These are phyloP conservation scores for Davidsoniella australis DNA, from an alignment of 2,329 filamentous ascomycete genomes.

Conservation along the genomic window DNA sequence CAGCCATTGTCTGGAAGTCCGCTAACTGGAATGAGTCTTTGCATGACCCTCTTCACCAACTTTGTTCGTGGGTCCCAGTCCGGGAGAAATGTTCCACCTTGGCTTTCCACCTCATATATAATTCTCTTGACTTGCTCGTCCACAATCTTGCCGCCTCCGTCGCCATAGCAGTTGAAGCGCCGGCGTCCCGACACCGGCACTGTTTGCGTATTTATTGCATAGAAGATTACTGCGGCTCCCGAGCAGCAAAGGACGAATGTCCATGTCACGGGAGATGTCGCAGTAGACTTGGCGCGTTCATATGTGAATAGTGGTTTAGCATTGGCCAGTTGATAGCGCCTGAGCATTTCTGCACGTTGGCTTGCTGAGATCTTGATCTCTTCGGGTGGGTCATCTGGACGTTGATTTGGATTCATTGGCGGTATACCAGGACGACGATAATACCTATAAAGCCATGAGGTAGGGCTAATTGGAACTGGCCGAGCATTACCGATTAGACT, in stretches of 20 bases:
- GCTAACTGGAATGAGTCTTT: constrained; percentile 47
- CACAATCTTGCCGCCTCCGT: constrained; percentile 28
- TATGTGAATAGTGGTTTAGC: constrained; percentile 23
- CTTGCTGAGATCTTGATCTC: constrained; percentile 3
- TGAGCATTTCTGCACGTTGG: constrained; percentile 7
- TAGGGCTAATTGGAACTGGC: too few relatives aligned
- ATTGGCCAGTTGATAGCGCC: constrained; percentile 15
- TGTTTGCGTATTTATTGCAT: constrained; percentile 51
- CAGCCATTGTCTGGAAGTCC: constrained; percentile 43
- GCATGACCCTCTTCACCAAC: constrained; percentile 47
- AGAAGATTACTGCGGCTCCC: constrained; percentile 36
- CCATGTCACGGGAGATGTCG: constrained; percentile 23
- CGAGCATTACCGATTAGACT: too few relatives aligned
- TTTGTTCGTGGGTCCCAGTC: constrained; percentile 35
- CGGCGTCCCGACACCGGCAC: constrained; percentile 56
- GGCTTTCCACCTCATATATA: constrained; percentile 33
- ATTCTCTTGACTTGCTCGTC: constrained; percentile 39
- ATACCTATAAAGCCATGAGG: too few relatives aligned
- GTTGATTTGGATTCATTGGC: constrained; percentile 11
- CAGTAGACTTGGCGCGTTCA: constrained; percentile 19
- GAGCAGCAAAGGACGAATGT: constrained; percentile 25
- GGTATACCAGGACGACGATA: constrained; percentile 4
- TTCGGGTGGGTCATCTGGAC: constrained; percentile 4
- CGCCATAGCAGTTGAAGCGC: constrained; percentile 54
- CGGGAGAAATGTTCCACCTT: constrained; percentile 38